Evolutionary conservation across 2,329 filamentous ascomycete species (phyloP).

Genomic region (Ophiostoma angusticollis): DNA sequence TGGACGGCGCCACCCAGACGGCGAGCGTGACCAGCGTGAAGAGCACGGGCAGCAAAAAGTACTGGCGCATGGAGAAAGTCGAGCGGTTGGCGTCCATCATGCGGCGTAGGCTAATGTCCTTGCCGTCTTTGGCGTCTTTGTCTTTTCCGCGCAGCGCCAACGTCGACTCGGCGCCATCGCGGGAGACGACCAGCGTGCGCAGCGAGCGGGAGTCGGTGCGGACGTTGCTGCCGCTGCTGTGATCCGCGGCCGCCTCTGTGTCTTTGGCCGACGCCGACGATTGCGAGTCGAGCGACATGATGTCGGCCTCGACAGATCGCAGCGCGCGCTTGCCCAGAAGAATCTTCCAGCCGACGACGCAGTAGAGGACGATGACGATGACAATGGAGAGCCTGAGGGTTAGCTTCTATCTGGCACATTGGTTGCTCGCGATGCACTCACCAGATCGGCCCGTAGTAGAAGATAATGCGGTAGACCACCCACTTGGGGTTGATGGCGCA

Average conservation of each 20-base stretch:
- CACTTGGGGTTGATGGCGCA: constrained; percentile 25
- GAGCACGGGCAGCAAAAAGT: constrained; percentile 26
- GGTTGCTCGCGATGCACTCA: no score
- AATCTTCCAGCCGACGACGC: constrained; percentile 26
- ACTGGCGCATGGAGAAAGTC: constrained; percentile 24
- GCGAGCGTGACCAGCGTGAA: constrained; percentile 24
- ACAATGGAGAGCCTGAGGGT: constrained; percentile 19
- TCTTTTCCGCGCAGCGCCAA: constrained; percentile 3
- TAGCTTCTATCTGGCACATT: no score
- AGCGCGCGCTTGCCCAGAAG: constrained; percentile 21
- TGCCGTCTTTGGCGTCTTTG: not conserved
- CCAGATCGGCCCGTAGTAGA: constrained; percentile 26
- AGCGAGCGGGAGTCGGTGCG: no score
- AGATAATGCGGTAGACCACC: constrained; percentile 22
- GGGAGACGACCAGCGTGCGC: not conserved
- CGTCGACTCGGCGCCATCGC: constrained; percentile 5
- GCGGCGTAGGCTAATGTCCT: not conserved
- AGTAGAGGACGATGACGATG: constrained; percentile 28
- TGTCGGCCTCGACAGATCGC: constrained; percentile 18
- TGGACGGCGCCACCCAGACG: constrained; percentile 25
- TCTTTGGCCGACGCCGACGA: no score
- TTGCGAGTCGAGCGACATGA: constrained; percentile 19
- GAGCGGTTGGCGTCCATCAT: constrained; percentile 15
- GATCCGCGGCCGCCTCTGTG: not conserved
- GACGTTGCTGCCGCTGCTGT: not conserved